Conservation (phyloP, 331 rosid genomes). For the Quercus tomentella region DNA sequence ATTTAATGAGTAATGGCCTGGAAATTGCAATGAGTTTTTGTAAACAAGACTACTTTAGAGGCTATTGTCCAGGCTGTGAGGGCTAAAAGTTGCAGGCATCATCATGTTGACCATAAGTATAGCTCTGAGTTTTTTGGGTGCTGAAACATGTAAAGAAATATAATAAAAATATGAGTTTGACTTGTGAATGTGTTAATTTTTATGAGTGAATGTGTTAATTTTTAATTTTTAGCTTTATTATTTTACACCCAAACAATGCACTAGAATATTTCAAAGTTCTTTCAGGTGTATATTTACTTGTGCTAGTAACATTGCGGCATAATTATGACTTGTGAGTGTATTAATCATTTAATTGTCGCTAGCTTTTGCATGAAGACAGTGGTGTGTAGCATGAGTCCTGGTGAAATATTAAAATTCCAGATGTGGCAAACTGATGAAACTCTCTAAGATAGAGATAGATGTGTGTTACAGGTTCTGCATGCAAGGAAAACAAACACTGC, state of each 20-base stretch:
- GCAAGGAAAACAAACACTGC: too few species aligned
- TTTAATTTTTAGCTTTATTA: background rate
- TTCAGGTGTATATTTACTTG: background rate
- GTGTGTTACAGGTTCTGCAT: too few species aligned
- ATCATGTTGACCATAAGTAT: conserved; percentile 1
- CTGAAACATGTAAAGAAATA: background rate
- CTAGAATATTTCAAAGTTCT: background rate
- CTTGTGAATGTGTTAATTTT: too few species aligned
- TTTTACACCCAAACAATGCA: background rate
- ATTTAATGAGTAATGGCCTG: too few species aligned
- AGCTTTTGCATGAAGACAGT: conserved; percentile 1
- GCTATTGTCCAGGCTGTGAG: too few species aligned
- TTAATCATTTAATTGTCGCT: background rate
- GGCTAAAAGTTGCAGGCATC: too few species aligned
- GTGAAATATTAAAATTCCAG: background rate
- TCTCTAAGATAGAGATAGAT: too few species aligned
- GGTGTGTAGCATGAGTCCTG: background rate
- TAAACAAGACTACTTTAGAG: too few species aligned
- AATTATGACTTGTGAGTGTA: conserved; percentile 3
- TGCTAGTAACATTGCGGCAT: conserved; percentile 2
- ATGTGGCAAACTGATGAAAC: too few species aligned
- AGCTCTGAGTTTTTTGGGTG: background rate
- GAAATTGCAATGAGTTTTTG: background rate
- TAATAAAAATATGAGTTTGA: background rate
- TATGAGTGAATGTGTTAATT: conserved; percentile 6